Evolutionary conservation across 345 rosid genomes (phyloP).

Genomic region (Gossypium ekmanianum): DNA sequence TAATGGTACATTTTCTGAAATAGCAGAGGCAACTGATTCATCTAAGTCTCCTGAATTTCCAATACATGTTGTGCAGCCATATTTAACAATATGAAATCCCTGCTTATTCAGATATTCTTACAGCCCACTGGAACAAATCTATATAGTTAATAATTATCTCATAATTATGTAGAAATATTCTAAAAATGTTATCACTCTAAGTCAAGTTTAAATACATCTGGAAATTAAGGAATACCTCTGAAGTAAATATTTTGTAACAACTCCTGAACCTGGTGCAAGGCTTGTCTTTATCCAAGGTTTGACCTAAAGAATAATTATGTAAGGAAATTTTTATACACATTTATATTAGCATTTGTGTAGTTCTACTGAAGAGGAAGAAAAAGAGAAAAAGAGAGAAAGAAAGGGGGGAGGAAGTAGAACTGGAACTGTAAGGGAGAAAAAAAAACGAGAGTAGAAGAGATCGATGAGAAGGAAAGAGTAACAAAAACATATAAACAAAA

Average conservation of each 20-base stretch:
- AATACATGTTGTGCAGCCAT: conserved; percentile 98
- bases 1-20: conserved; percentile 69
- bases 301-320: conserved; percentile 51
- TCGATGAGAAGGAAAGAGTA: neutral
- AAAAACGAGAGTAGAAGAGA: neutral
- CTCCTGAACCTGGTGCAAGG: conserved; percentile 99
- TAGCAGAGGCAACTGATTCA: conserved; percentile 90
- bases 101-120: conserved; percentile 80
- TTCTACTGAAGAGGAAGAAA: neutral
- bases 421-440: neutral
- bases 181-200: neutral
- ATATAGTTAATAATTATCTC: neutral
- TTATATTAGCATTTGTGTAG: neutral
- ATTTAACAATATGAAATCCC: conserved; percentile 92
- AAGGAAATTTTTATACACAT: neutral
- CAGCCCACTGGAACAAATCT: conserved; percentile 63
- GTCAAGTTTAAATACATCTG: neutral
- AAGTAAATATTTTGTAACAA: conserved; percentile 84
- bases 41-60: conserved; percentile 96
- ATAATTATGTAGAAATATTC: neutral
- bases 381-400: too few relatives aligned
- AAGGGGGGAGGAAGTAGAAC: too few relatives aligned
- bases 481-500: neutral
- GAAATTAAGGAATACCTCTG: conserved; percentile 47
- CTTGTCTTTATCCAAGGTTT: conserved; percentile 98